Base-by-base conservation (phyloP, 106 monocot genomes). In the Allium fistulosum region DNA sequence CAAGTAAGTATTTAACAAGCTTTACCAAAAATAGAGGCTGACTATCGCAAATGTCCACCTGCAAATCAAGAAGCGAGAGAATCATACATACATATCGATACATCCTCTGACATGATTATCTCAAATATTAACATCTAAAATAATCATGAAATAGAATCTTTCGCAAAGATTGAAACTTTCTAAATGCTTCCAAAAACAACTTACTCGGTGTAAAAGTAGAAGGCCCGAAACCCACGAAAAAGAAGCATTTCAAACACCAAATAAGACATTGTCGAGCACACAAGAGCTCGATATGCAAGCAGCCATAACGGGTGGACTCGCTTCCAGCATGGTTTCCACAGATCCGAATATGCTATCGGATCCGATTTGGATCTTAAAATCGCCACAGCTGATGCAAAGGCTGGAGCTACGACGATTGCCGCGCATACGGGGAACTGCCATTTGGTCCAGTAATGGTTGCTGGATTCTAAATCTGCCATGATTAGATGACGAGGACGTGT, bases 131-230 rank as follows among this genome's bases (percentile, higher is more conserved):
- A 12, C 15, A 2, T 15, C 53, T 11, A 11, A 55, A 4, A 12
- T 5, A 8, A 11, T 6, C 53, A 45, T 5, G 14, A 46, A 45
- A 61, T 61, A 10, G 17, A 26, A 2, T 13, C 8, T 61, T 28
- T 61, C 17, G 11, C 15, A 49, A 1, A 55, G 53, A 55, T 12
- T 2, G 0, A 12, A 11, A 55, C 15, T 1, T 12, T 48, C 8
- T 9, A 49, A 47, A 48, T 1, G 9, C 16, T 12, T 5, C 26
- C 1, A 26, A 67, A 67, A 66, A 18, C 6, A 10, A 59, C 81
- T 59, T 53, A 86, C 86, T 86, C 76, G 8, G 86, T 82, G 63
- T 86, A 86, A 75, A 80, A 85, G 64, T 47, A 85, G 72, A 85
- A 74, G 27, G 28, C 67, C n/a, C 13, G 52, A 51, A 47, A 18